Base-by-base conservation (phyloP, 805 yeast genomes). In the Myxozyma nipponensis region DNA sequence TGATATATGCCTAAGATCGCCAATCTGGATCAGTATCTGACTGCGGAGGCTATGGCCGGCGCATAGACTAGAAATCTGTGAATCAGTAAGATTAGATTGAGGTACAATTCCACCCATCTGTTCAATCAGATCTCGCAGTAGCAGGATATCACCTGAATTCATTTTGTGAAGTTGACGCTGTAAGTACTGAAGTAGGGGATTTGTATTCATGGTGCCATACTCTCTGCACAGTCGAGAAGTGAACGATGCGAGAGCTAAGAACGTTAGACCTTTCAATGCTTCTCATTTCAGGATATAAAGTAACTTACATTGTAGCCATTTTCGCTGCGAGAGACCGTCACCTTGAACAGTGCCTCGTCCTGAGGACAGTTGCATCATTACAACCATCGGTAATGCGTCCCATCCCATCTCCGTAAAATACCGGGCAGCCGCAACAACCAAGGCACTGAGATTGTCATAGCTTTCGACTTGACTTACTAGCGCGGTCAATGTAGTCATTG, bases 391-490 rank as follows among this genome's bases (percentile, higher is more conserved):
- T 26, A 91, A 67, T 1, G 81, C 85, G 65, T 91, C 98, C 89
- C 95, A 88, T 0, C 89, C 88, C 61, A 84, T 83, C 3, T 70
- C 76, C 44, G 82, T 83, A 64, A 88, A 87, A 62, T 79, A 83
- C 37, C 80, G 72, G 0, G 96, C 88, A 4, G 93, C 79, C 42
- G 83, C 83, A 7, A 87, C 89, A 4, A 91, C 81, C 50, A 91
- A 72, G 35, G 79, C 81, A 40, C 83, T 84, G 56, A 91, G 77
- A 63, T 91, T 91, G 63, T 85, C 95, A 64, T 91, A 91, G 70
- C 93, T 87, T 66, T 91, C 98, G 56, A 91, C 80, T 63, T 88
- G 96, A 41, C 80, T 79, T 9, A 90, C 73, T 41, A 86, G 75
- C 0, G 86, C 82, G 21, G 78, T 69, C 39, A 90, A 77, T 13